phyloP scores from a whole-genome alignment of 2,329 filamentous ascomycete genomes.

The Diaporthe helianthi region DNA sequence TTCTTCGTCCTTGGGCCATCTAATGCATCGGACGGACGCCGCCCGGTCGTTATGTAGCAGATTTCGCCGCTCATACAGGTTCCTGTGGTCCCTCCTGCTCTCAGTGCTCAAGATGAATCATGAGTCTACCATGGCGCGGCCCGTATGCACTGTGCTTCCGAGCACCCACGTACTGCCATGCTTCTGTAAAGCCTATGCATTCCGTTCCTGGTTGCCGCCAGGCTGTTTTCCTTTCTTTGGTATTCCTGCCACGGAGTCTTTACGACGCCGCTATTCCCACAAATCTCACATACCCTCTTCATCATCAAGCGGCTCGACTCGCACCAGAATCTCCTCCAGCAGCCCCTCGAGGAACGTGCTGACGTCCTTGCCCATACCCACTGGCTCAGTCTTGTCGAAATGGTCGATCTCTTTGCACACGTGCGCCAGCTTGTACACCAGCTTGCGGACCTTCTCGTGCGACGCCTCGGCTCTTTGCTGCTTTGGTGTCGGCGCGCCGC shows the following conservation, averaged over 20 bases:
- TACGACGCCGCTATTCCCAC: too few relatives aligned
- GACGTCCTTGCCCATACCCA: slow-evolving; percentile 93
- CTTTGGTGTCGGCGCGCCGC: slow-evolving; percentile 60
- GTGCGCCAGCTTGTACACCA: slow-evolving; percentile 83
- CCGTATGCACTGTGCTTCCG: neutral
- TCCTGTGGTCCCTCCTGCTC: neutral
- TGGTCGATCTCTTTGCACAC: slow-evolving; percentile 91
- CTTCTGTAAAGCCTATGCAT: neutral
- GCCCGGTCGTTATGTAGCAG: neutral
- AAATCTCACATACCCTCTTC: slow-evolving; percentile 51
- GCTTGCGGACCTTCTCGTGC: slow-evolving; percentile 81
- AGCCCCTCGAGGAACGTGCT: slow-evolving; percentile 89
- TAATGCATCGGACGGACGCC: too few relatives aligned
- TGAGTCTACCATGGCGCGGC: neutral
- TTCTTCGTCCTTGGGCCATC: neutral
- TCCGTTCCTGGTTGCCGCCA: neutral
- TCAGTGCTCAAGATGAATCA: too few relatives aligned
- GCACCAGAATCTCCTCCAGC: slow-evolving; percentile 89
- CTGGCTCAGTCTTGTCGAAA: slow-evolving; percentile 83
- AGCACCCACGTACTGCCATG: too few relatives aligned
- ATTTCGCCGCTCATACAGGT: neutral
- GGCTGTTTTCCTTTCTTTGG: neutral
- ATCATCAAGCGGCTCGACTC: slow-evolving; percentile 87
- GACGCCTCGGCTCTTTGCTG: slow-evolving; percentile 73
- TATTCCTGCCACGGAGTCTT: neutral